These are phyloP conservation scores for Monosporascus ibericus DNA, from an alignment of 2,329 filamentous ascomycete species.

Conservation along the genomic window DNA sequence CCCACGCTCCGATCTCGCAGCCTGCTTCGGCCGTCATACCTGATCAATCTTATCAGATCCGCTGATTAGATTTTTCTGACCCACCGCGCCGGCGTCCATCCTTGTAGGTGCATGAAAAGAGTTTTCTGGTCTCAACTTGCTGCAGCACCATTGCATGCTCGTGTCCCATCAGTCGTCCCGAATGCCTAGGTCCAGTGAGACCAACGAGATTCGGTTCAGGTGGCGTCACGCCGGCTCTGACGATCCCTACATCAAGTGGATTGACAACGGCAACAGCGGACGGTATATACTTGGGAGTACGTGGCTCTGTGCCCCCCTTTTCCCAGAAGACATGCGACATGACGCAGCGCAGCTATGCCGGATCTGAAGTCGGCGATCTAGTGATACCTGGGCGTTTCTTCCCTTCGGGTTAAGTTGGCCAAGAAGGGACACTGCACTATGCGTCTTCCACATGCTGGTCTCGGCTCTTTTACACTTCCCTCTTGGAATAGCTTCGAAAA, in stretches of 20 bases:
- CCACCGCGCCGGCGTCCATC: slow-evolving; percentile 7
- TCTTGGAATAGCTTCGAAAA: background rate
- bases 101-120: background rate
- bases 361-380: background rate
- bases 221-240: background rate
- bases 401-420: no score
- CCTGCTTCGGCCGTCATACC: slow-evolving; percentile 4
- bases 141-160: background rate
- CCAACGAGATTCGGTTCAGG: background rate
- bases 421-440: no score
- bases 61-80: slow-evolving; percentile 22
- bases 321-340: background rate
- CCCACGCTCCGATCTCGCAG: slow-evolving; percentile 21
- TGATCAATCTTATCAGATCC: slow-evolving; percentile 26
- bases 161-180: background rate
- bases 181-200: background rate
- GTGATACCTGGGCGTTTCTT: background rate
- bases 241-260: background rate
- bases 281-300: background rate
- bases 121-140: background rate
- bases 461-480: background rate
- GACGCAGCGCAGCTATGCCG: background rate
- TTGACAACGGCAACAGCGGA: background rate
- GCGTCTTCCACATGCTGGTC: no score
- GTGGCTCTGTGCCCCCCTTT: background rate